Base-by-base conservation (phyloP, 1,284 basidiomycete genomes). In the Fomitopsis pinicola region DNA sequence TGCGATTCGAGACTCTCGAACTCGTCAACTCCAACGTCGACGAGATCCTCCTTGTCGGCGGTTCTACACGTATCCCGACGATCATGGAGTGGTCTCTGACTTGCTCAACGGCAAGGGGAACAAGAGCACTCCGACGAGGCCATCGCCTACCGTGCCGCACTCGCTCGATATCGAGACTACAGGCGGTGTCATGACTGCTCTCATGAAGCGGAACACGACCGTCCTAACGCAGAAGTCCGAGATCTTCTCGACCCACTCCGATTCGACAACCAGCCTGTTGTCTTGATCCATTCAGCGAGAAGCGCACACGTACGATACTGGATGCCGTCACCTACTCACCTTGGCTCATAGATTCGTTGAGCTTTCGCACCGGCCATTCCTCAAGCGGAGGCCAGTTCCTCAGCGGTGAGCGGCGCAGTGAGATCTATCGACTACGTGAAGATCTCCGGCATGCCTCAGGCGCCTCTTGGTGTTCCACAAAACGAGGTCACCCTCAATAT, bases 211-310 rank as follows among this genome's bases (percentile, higher is more conserved):
- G 67, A 99, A 99, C 86, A 98, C 97, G 69, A 97, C 95, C 59
- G 94, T 99, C 69, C 97, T 97, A 57, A 98, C 97, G 75, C 98
- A 98, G 85, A 98, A 98, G 85, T 95, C 95, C 33, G 95, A 98
- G 82, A 91, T 93, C 77, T 98, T 99, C 89, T 98, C 97, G 56
- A 99, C 97, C 46, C 97, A 97, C 83, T 91, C 95, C n/a, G n/a
- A n/a, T n/a, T n/a, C 67, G 97, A 99, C 85, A 98, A 99, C 85
- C 97, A 99, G 78, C 95, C 96, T 64, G 94, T 94, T 86, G 97
- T 99, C 61, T 86, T 98, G 73, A 98, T 99, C 80, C 97, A n/a
- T n/a, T n/a, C n/a, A n/a, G n/a, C n/a, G n/a, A n/a, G n/a, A n/a
- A n/a, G n/a, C n/a, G n/a, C n/a, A n/a, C n/a, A n/a, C n/a, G n/a